phyloP scores from a whole-genome alignment of 805 yeast genomes.

The Wickerhamomyces tratensis region DNA sequence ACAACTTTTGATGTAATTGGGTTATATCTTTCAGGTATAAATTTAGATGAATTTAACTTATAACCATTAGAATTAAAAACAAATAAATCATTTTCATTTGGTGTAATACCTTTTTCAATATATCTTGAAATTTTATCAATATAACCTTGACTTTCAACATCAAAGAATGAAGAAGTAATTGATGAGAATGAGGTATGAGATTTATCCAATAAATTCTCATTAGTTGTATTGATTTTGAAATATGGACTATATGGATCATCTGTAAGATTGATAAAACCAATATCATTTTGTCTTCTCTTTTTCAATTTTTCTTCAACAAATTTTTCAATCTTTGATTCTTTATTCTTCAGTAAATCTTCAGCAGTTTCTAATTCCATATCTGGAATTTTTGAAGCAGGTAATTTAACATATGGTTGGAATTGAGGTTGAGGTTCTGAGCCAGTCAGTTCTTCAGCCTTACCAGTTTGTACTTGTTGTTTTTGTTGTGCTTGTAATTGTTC shows the following conservation, averaged over 20 bases:
- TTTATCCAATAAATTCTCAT: conserved; percentile 37
- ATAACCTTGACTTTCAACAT: conserved; percentile 51
- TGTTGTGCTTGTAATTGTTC: not conserved
- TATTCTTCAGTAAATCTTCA: conserved; percentile 60
- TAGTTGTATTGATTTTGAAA: conserved; percentile 55
- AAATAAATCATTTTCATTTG: conserved; percentile 21
- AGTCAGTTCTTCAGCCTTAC: conserved; percentile 10
- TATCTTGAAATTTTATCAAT: conserved; percentile 16
- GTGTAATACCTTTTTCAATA: conserved; percentile 13
- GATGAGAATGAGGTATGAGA: conserved; percentile 74
- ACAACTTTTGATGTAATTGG: conserved; percentile 24
- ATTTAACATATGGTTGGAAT: conserved; percentile 70
- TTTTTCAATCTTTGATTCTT: conserved; percentile 65
- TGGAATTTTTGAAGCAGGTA: conserved; percentile 88
- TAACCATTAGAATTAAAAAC: conserved; percentile 14
- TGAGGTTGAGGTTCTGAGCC: conserved; percentile 17
- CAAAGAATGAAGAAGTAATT: conserved; percentile 59
- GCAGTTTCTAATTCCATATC: conserved; percentile 85
- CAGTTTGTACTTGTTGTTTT: conserved; percentile 10
- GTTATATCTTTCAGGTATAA: conserved; percentile 23
- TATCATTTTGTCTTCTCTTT: conserved; percentile 52
- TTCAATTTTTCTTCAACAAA: conserved; percentile 82
- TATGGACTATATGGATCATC: conserved; percentile 82
- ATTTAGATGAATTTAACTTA: conserved; percentile 10
- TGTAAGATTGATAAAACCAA: conserved; percentile 74